Base-by-base conservation (phyloP, 495 filamentous ascomycete genomes). In the Xylaria castorea region DNA sequence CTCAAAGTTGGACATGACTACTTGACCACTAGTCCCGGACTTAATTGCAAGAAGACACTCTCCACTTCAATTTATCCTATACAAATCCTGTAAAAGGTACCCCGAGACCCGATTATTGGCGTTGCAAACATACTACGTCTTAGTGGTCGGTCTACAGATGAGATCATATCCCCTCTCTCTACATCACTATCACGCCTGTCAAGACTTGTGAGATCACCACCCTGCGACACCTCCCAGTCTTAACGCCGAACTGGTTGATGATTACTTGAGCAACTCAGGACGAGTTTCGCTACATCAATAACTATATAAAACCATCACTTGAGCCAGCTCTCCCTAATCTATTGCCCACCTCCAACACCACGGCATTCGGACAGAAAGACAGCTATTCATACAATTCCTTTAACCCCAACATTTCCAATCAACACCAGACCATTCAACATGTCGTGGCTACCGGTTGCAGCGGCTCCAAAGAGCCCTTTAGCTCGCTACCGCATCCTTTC, bases 401-500 rank as follows among this genome's bases (percentile, higher is more conserved):
- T 0, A 38, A 61, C 4, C 18, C 32, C 0, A 3, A 12, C 3
- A 55, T 22, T 40, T 38, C 12, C n/a, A 57, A n/a, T 20, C n/a
- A 65, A 44, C 25, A 50, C 40, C 25, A 34, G 1, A 2, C 36
- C 14, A 22, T 61, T 40, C 27, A 72, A 14, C 18, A 76, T 72
- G 69, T 73, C 64, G 20, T 69, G 58, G 48, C 73, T 81, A 9
- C 72, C 70, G 4, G 68, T 70, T 65, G 78, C 80, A 0, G 79
- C 83, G 36, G 69, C 81, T 20, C 82, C 86, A 27, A 85, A 86
- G 76, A 83, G 80, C 57, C 82, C 81, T 25, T 81, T 92, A 55
- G 88, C 81, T 71, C 83, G 87, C 72, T 89, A 91, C 75, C 87
- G 90, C 22, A 79, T 90, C 60, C 84, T 91, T 1, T 83, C 90